Evolutionary conservation across 257 asterid species (phyloP), one percentile per base, ranked within the genome.

Genomic region (Sherardia arvensis): DNA sequence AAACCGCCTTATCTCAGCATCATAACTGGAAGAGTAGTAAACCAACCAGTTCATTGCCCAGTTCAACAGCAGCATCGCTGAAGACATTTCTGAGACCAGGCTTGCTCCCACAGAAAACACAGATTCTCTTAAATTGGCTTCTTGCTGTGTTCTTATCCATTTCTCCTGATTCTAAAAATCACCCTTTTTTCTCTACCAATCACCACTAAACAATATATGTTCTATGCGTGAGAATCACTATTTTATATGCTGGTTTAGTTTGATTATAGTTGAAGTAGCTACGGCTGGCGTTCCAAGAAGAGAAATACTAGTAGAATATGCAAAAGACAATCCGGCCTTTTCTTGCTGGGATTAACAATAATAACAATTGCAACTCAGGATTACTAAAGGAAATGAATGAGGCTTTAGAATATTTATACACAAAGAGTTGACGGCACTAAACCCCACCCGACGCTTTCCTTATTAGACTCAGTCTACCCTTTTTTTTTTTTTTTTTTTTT

Each of bases 91-190:
- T 87, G 76, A 85, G 81, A 48, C 99, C 99, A 26, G 96, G 91
- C 62, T 90, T 76, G 78, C 99, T 93, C 70, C 99, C 99, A 74
- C 99, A 93, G 71, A 90, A 93, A 0, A 93, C 99, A 70, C 97
- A 90, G 61, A 90, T 84, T 82, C 66, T 87, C 88, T 87, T 90
- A 87, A 93, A 93, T 71, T 83, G 84, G 84, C 68, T 73, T 38
- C 77, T 75, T 30, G 75, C 75, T 30, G 77, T 82, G 72, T 83
- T 81, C 76, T 55, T 76, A 15, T 84, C 93, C 91, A 85, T 85
- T n/a, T 18, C 2, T 53, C 27, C 33, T 4, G 61, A 67, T 45
- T 7, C 66, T 53, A 62, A 49, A 59, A 32, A n/a, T n/a, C 63
- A 59, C 63, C 25, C 34, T 29, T n/a, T 58, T n/a, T 38, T 12